Percentiles rank a stretch among this genome's conserved stretches.
These are phyloP conservation scores for Fusarium sp. DNA, from an alignment of 2,329 filamentous ascomycete genomes.

Conservation along the genomic window DNA sequence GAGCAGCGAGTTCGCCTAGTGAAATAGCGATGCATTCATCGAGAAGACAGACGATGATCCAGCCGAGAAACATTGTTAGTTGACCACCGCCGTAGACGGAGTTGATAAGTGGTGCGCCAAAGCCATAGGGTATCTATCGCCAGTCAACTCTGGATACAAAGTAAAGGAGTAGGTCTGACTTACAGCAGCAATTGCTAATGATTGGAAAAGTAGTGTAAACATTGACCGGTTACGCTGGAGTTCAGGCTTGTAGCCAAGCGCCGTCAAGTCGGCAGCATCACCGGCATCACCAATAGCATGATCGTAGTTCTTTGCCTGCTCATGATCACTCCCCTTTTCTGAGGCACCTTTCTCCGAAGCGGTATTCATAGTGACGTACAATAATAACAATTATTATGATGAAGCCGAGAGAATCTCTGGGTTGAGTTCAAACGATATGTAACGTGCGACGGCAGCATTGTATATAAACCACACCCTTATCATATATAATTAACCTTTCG, in stretches of 20 bases:
- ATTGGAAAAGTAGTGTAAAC: slow-evolving; percentile 48
- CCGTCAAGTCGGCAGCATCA: slow-evolving; percentile 47
- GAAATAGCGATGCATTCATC: slow-evolving; percentile 78
- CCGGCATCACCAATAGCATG: slow-evolving; percentile 12
- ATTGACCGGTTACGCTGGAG: slow-evolving; percentile 46
- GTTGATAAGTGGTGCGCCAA: slow-evolving; percentile 43
- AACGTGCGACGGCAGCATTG: slow-evolving; percentile 1
- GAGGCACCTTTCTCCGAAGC: slow-evolving; percentile 25
- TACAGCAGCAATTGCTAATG: slow-evolving; percentile 47
- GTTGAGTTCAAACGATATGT: background rate
- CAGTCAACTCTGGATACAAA: background rate
- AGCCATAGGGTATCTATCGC: slow-evolving; percentile 43
- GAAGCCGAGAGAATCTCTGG: background rate
- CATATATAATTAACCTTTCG: slow-evolving; percentile 1
- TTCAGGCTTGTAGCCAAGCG: slow-evolving; percentile 63
- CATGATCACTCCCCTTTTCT: slow-evolving; percentile 29
- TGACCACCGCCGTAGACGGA: slow-evolving; percentile 44
- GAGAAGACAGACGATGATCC: slow-evolving; percentile 72
- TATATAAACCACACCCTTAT: slow-evolving; percentile 29
- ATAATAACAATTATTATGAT: background rate
- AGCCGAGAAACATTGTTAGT: slow-evolving; percentile 75
- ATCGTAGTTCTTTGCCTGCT: slow-evolving; percentile 19
- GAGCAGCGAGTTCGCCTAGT: slow-evolving; percentile 78
- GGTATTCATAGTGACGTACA: slow-evolving; percentile 3
- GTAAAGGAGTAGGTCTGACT: background rate